Conservation (phyloP, 345 rosid genomes). For the Gossypium thurberi region DNA sequence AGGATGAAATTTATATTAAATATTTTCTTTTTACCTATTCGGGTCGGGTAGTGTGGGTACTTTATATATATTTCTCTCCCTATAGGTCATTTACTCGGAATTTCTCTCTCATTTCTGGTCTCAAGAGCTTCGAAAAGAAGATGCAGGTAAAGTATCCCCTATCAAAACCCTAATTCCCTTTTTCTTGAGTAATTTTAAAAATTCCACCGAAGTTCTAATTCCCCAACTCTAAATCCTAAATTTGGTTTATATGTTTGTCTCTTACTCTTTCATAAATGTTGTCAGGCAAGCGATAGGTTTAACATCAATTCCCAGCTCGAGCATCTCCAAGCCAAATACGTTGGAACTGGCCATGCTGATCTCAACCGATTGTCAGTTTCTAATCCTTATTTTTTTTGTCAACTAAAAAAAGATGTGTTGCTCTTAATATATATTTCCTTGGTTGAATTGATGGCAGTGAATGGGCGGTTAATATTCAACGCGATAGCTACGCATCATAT, state of each 20-base stretch:
- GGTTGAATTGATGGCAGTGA: not conserved
- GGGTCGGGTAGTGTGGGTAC: not conserved
- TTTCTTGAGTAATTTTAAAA: not conserved
- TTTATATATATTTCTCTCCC: not conserved
- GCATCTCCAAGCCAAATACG: slow-evolving; percentile 97
- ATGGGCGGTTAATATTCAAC: not conserved
- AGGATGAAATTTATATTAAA: no score
- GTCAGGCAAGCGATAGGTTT: slow-evolving; percentile 95
- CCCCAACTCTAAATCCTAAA: not conserved
- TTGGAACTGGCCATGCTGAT: slow-evolving; percentile 94
- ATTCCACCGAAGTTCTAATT: not conserved
- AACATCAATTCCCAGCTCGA: slow-evolving; percentile 98
- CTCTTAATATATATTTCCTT: not conserved
- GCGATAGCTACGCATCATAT: slow-evolving; percentile 1
- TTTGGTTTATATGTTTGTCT: not conserved
- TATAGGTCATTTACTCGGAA: not conserved
- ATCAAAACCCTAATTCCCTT: not conserved
- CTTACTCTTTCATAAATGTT: not conserved
- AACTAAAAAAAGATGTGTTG: not conserved
- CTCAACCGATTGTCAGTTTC: slow-evolving; percentile 77
- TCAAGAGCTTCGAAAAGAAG: not conserved
- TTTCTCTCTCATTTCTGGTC: not conserved
- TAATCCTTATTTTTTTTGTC: not conserved
- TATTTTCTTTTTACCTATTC: no score
- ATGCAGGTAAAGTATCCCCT: not conserved